A percentile compares a stretch with the other conserved stretches of the same genome.
Conservation (phyloP, 1,139 yeast genomes). For the Debaryomyces coudertii region DNA sequence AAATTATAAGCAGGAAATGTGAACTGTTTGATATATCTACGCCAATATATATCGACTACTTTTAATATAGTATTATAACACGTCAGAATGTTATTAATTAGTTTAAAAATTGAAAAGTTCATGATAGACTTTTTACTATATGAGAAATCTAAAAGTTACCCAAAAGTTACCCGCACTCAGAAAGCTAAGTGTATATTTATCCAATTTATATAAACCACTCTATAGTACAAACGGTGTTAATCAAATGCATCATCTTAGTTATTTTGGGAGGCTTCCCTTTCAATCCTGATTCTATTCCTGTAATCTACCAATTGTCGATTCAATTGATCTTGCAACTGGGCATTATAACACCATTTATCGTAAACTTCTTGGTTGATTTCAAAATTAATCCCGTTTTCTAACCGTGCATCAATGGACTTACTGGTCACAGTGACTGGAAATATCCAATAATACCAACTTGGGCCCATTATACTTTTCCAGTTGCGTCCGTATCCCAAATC, state of each 20-base stretch:
- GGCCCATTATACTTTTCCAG: constrained; percentile 77
- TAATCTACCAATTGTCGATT: constrained; percentile 46
- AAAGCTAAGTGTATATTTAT: background rate
- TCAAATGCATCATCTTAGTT: background rate
- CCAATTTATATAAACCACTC: background rate
- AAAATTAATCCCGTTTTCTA: constrained; percentile 55
- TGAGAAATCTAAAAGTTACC: background rate
- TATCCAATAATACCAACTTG: constrained; percentile 63
- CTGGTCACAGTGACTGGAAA: constrained; percentile 55
- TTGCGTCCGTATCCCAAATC: constrained; percentile 69
- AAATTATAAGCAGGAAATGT: constrained; percentile 2
- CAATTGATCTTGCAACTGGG: constrained; percentile 50
- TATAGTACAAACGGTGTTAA: background rate
- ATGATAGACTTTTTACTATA: background rate
- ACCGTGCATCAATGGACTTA: constrained; percentile 26
- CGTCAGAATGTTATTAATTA: background rate
- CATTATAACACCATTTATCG: constrained; percentile 44
- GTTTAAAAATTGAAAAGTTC: background rate
- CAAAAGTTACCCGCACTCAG: constrained; percentile 11
- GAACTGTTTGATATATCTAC: background rate
- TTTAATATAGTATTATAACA: background rate
- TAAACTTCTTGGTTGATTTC: constrained; percentile 48
- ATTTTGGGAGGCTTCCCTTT: constrained; percentile 16
- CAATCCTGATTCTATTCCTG: constrained; percentile 25
- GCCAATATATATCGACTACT: background rate